These are phyloP conservation scores for Ascomycota sp. DNA, from an alignment of 2,329 filamentous ascomycete genomes.

Conservation along the genomic window DNA sequence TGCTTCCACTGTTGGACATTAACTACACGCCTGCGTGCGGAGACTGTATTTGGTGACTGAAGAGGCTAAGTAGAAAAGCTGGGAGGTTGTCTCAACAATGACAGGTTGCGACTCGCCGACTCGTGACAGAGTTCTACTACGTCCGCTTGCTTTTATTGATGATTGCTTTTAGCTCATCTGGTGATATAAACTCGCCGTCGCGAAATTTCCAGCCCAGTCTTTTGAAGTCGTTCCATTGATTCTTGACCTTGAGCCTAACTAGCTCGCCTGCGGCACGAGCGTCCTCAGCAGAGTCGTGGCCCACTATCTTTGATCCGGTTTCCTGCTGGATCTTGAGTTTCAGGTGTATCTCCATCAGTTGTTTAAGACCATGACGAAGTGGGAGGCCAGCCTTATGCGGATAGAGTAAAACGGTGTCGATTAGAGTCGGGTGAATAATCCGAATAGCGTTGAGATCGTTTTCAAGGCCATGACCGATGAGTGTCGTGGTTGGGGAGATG, in stretches of 20 bases:
- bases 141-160: slow-evolving; percentile 11
- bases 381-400: slow-evolving; percentile 63
- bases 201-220: slow-evolving; percentile 44
- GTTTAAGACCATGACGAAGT: slow-evolving; percentile 55
- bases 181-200: slow-evolving; percentile 24
- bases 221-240: slow-evolving; percentile 50
- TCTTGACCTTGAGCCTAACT: slow-evolving; percentile 47
- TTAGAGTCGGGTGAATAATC: slow-evolving; percentile 63
- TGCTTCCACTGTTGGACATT: too few relatives aligned
- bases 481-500: slow-evolving; percentile 54
- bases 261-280: slow-evolving; percentile 76
- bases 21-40: too few relatives aligned
- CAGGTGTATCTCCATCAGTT: slow-evolving; percentile 49
- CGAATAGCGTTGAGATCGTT: slow-evolving; percentile 81
- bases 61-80: too few relatives aligned
- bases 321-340: slow-evolving; percentile 62
- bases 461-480: slow-evolving; percentile 86
- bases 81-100: too few relatives aligned
- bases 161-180: slow-evolving; percentile 6
- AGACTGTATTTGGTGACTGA: too few relatives aligned
- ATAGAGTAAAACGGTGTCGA: slow-evolving; percentile 73
- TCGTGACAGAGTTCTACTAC: slow-evolving; percentile 6
- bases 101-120: too few relatives aligned
- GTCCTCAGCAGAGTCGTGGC: slow-evolving; percentile 88
- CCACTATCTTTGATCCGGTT: slow-evolving; percentile 24